Conservation (phyloP, 352 stramenopile species). For the Phytophthora capsici region DNA sequence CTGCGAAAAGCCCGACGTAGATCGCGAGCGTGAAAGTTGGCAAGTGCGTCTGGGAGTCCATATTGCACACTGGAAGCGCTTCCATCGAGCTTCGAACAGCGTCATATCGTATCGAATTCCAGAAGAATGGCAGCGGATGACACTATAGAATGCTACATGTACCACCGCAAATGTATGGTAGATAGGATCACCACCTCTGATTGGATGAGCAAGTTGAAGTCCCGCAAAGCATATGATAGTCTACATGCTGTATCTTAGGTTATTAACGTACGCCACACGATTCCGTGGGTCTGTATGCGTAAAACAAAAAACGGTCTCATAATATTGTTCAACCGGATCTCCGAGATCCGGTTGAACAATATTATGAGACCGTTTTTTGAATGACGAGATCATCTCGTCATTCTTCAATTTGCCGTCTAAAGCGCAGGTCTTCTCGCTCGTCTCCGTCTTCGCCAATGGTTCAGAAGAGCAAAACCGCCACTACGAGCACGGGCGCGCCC, state of each 20-base stretch:
- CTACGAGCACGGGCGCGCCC: constrained; percentile 69
- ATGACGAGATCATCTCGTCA: constrained; percentile 5
- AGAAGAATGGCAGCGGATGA: neutral
- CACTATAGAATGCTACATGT: constrained; percentile 3
- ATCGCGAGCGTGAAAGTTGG: constrained; percentile 31
- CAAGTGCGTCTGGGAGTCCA: constrained; percentile 29
- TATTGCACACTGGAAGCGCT: constrained; percentile 21
- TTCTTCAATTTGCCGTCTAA: constrained; percentile 29
- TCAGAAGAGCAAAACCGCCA: constrained; percentile 39
- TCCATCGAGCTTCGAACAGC: no score
- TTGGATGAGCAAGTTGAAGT: constrained; percentile 28
- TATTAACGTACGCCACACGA: constrained; percentile 2
- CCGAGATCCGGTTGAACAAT: constrained; percentile 4
- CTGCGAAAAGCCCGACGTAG: constrained; percentile 28
- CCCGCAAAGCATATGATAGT: neutral
- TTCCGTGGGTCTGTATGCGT: constrained; percentile 34
- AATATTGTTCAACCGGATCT: constrained; percentile 4
- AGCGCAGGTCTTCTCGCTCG: neutral
- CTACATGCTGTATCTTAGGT: neutral
- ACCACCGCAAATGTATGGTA: constrained; percentile 6
- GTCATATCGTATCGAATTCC: constrained; percentile 5
- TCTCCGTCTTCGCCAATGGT: constrained; percentile 12
- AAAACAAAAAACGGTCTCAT: constrained; percentile 27
- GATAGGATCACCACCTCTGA: neutral
- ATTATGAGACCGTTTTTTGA: constrained; percentile 16